Evolutionary conservation across 163 green algal species (phyloP).

Genomic region (Chlamydomonas reinhardtii): DNA sequence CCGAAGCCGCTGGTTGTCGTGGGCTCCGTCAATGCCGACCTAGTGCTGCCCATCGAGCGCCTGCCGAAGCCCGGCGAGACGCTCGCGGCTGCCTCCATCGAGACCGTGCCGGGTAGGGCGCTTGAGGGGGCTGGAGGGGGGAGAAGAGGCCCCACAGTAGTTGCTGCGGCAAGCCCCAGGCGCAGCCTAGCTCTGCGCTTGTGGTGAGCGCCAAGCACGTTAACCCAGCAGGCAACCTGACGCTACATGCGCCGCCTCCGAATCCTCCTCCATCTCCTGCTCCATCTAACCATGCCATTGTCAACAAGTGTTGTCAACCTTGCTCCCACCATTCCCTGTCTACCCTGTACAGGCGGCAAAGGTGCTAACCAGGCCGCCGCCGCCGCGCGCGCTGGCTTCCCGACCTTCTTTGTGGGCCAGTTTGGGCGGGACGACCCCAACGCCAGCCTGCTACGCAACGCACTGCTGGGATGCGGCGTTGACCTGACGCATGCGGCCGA

Average conservation of each 20-base stretch:
- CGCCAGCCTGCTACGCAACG: constrained; percentile 70
- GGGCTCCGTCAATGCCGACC: constrained; percentile 88
- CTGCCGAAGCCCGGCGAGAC: constrained; percentile 90
- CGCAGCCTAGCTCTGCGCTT: too few species aligned
- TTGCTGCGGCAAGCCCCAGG: too few species aligned
- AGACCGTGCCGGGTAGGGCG: constrained; percentile 70
- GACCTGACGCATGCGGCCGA: constrained; percentile 69
- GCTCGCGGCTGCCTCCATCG: constrained; percentile 71
- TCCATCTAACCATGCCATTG: too few species aligned
- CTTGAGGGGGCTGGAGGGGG: too few species aligned
- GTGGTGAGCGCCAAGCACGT: too few species aligned
- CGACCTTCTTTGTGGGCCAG: constrained; percentile 88
- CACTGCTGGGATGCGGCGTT: constrained; percentile 72
- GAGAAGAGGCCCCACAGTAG: too few species aligned
- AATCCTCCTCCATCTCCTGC: too few species aligned
- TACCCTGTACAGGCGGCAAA: constrained; percentile 66
- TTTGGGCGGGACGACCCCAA: constrained; percentile 85
- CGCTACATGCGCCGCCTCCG: too few species aligned
- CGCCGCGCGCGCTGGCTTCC: constrained; percentile 80
- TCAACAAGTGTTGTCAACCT: too few species aligned
- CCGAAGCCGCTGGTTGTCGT: constrained; percentile 82
- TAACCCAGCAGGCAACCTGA: too few species aligned
- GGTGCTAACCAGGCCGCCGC: constrained; percentile 94
- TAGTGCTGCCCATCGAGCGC: constrained; percentile 74
- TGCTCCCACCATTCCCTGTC: too few species aligned